Evolutionary conservation across 208 protist species (phyloP).

Genomic region (Angomonas ambiguus): DNA sequence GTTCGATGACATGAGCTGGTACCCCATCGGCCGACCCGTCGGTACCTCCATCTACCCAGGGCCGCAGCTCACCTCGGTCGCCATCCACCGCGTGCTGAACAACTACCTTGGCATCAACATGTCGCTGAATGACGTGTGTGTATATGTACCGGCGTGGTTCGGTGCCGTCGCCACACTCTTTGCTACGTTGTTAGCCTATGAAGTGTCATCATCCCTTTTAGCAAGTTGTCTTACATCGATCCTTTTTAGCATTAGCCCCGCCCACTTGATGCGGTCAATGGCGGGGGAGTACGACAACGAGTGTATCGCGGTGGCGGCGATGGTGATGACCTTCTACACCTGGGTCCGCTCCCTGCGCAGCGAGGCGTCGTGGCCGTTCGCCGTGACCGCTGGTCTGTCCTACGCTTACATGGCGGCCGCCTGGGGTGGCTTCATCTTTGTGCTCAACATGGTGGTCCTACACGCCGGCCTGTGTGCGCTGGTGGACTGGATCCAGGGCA

Average conservation of each 20-base stretch:
- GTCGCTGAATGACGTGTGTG: constrained; percentile 12
- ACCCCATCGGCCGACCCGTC: constrained; percentile 96
- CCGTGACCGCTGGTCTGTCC: constrained; percentile 49
- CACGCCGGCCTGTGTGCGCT: constrained; percentile 90
- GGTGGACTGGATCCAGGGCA: constrained; percentile 33
- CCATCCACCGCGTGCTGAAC: constrained; percentile 69
- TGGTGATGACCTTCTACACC: constrained; percentile 93
- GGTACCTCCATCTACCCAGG: constrained; percentile 98
- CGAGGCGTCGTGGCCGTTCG: constrained; percentile 36
- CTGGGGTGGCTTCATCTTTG: constrained; percentile 99
- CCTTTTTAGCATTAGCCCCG: constrained; percentile 46
- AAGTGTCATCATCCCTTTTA: constrained; percentile 62
- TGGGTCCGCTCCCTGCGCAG: constrained; percentile 77
- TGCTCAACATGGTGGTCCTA: constrained; percentile 96
- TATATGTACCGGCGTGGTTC: constrained; percentile 16
- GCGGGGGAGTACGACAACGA: constrained; percentile 99
- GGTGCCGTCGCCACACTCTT: constrained; percentile 75
- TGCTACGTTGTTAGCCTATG: constrained; percentile 78
- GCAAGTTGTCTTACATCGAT: constrained; percentile 86
- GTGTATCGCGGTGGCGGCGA: constrained; percentile 96
- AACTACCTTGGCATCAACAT: background rate
- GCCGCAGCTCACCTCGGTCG: constrained; percentile 94
- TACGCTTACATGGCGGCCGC: constrained; percentile 92
- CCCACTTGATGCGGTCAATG: constrained; percentile 97
- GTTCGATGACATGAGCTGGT: constrained; percentile 98